Evolutionary conservation across 1,284 basidiomycete species (phyloP).

Genomic region (Cutaneotrichosporon cutaneum): DNA sequence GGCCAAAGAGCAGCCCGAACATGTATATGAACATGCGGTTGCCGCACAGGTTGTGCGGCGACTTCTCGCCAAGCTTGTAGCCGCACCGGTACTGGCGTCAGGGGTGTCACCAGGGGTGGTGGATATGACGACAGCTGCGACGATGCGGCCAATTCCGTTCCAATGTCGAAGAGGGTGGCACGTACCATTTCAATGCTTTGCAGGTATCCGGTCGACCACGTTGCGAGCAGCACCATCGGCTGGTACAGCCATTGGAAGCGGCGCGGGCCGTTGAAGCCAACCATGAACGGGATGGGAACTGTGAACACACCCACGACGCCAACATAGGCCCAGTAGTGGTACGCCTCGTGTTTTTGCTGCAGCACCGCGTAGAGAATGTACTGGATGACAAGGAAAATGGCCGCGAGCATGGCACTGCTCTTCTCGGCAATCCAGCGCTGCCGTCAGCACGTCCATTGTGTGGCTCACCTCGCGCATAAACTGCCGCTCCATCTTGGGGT

Average conservation of each 20-base stretch:
- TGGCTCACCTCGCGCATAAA: conserved; percentile 44
- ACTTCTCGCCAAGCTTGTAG: neutral
- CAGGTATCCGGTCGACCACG: conserved; percentile 40
- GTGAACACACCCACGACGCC: conserved; percentile 42
- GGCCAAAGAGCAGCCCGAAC: conserved; percentile 48
- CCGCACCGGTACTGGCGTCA: conserved; percentile 3
- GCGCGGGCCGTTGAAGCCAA: conserved; percentile 35
- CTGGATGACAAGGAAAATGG: conserved; percentile 42
- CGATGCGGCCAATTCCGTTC: no score
- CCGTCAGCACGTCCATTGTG: neutral
- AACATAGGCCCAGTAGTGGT: conserved; percentile 40
- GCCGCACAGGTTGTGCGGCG: conserved; percentile 1
- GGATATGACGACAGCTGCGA: neutral
- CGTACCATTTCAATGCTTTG: conserved; percentile 40
- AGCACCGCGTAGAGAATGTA: conserved; percentile 42
- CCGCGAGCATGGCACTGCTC: conserved; percentile 22
- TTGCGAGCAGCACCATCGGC: conserved; percentile 37
- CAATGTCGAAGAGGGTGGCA: neutral
- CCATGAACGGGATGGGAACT: conserved; percentile 40
- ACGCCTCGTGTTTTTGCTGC: conserved; percentile 20
- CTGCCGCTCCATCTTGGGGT: conserved; percentile 42
- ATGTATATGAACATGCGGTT: conserved; percentile 12
- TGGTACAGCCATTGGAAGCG: conserved; percentile 37
- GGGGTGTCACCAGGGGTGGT: neutral
- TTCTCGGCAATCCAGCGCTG: conserved; percentile 32